phyloP scores from a whole-genome alignment of 2,329 filamentous ascomycete genomes.

The Chaetomium sp. region DNA sequence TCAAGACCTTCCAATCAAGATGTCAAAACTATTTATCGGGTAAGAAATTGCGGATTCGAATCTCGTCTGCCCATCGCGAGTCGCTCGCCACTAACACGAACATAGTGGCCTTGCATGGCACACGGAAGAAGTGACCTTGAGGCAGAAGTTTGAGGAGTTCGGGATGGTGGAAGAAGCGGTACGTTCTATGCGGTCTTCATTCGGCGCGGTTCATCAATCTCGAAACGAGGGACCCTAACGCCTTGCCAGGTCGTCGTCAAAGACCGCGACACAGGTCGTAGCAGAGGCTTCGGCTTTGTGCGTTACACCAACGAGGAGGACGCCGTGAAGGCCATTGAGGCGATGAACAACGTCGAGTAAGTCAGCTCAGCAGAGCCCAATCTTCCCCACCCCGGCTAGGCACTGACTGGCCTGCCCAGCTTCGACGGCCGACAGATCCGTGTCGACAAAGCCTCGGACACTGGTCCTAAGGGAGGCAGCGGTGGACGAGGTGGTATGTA shows the following conservation, averaged over 20 bases:
- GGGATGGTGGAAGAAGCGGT: constrained; percentile 93
- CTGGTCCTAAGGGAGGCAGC: constrained; percentile 60
- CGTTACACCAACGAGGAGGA: constrained; percentile 78
- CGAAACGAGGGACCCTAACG: constrained; percentile 13
- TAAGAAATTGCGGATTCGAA: constrained; percentile 50
- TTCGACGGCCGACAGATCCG: constrained; percentile 94
- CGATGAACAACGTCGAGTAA: constrained; percentile 91
- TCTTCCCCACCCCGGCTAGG: constrained; percentile 1
- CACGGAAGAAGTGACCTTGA: constrained; percentile 85
- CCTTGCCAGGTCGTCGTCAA: constrained; percentile 83
- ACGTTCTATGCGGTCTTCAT: constrained; percentile 49
- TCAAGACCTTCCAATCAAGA: constrained; percentile 44
- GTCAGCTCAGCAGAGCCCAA: constrained; percentile 40
- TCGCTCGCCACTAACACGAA: constrained; percentile 22
- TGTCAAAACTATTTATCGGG: constrained; percentile 97
- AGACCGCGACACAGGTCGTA: constrained; percentile 94
- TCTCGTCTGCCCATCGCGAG: background rate
- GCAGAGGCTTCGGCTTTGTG: constrained; percentile 96
- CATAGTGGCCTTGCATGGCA: constrained; percentile 94
- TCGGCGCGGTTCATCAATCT: constrained; percentile 9
- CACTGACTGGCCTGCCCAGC: constrained; percentile 42
- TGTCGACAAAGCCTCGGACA: constrained; percentile 92
- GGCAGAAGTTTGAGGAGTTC: constrained; percentile 90
- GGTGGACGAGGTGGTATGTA: constrained; percentile 43
- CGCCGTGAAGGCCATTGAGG: constrained; percentile 73